Base-by-base conservation (phyloP, 345 rosid species). In the Moringa oleifera region DNA sequence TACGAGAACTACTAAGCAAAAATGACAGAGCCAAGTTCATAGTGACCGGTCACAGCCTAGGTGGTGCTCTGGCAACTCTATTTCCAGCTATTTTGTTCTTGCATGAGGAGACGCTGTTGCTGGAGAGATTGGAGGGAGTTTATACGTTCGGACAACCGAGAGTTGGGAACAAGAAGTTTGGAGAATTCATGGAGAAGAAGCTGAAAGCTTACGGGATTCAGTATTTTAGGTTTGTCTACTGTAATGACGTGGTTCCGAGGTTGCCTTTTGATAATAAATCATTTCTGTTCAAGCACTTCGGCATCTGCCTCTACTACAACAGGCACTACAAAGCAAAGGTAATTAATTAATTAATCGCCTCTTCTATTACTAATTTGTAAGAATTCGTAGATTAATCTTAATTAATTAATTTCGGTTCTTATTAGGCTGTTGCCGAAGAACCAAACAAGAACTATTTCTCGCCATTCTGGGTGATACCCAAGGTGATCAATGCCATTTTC, bases 131-230 rank as follows among this genome's bases (percentile, higher is more conserved):
- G 22, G 82, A 80, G 55, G 90, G 84, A 7, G 71, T 90, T 5
- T 87, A 82, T 36, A 90, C 92, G 6, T 90, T 64, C 55, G 92
- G 97, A 54, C 95, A 90, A 62, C 95, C 95, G 11, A 82, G 87
- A 25, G 97, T 87, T n/a, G 97, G 97, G 36, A 80, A 84, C 58
- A 73, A 61, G 18, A 66, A 46, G 58, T 87, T 90, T 50, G 95
- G 79, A 18, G 61, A 68, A 18, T 79, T 66, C 65, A 85, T 90
- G 92, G 76, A 80, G 58, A 69, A 41, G 37, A 77, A 74, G 52
- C 46, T 87, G 45, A 41, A 67, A 19, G 80, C 79, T 25, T 57
- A 77, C 59, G 23, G 22, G 15, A 55, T 87, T 0, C 20, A 36
- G 13, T 90, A 87, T 59, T 73, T 71, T 56, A 80, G 95, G 70